phyloP scores from a whole-genome alignment of 2,329 filamentous ascomycete species.

The Aureobasidium vineae region DNA sequence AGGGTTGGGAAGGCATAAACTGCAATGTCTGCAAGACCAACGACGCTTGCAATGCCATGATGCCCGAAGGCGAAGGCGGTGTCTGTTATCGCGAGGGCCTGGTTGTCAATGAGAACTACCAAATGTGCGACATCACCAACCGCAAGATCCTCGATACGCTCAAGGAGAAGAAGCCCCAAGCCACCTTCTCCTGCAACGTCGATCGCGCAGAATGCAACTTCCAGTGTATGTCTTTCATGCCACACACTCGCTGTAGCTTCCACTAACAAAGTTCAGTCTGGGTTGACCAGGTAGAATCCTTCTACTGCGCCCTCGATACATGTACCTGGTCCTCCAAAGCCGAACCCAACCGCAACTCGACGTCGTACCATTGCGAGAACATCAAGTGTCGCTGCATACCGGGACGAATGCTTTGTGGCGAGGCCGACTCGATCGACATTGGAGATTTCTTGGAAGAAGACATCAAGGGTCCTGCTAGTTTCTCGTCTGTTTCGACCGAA shows the following conservation, averaged over 20 bases:
- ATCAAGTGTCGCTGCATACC: slow-evolving; percentile 85
- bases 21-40: slow-evolving; percentile 89
- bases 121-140: slow-evolving; percentile 98
- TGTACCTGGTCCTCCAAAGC: slow-evolving; percentile 73
- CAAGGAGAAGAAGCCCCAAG: slow-evolving; percentile 81
- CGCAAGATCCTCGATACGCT: slow-evolving; percentile 86
- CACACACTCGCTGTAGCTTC: background rate
- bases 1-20: slow-evolving; percentile 96
- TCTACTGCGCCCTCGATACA: slow-evolving; percentile 86
- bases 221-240: slow-evolving; percentile 65
- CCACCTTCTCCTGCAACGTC: slow-evolving; percentile 87
- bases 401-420: slow-evolving; percentile 90
- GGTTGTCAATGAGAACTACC: slow-evolving; percentile 90
- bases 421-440: slow-evolving; percentile 87
- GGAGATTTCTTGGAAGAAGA: slow-evolving; percentile 78
- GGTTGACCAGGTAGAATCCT: slow-evolving; percentile 91
- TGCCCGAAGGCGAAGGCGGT: slow-evolving; percentile 76
- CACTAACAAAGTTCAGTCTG: slow-evolving; percentile 63
- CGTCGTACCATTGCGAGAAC: slow-evolving; percentile 78
- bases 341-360: slow-evolving; percentile 70
- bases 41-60: slow-evolving; percentile 80
- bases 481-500: slow-evolving; percentile 63
- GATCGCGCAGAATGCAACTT: slow-evolving; percentile 81
- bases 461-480: slow-evolving; percentile 85
- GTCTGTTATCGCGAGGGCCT: slow-evolving; percentile 91